phyloP scores from a whole-genome alignment of 768 basidiomycete species.

The Mycena crocata region DNA sequence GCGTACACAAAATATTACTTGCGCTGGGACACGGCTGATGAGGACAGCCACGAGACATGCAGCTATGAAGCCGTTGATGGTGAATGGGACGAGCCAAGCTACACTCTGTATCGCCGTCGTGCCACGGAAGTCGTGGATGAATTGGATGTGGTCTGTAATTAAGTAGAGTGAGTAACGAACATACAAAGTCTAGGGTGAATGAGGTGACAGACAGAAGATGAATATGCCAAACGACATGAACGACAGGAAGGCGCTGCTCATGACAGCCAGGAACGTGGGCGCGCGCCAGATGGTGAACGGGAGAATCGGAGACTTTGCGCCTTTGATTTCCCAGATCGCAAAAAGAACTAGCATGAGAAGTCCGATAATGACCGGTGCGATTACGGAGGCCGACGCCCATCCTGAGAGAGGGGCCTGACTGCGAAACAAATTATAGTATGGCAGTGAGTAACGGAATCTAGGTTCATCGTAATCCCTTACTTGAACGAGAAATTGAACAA shows the following conservation, averaged over 20 bases:
- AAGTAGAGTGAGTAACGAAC: background rate
- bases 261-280: slow-evolving; percentile 19
- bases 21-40: slow-evolving; percentile 10
- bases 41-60: slow-evolving; percentile 14
- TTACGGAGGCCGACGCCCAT: slow-evolving; percentile 12
- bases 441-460: background rate
- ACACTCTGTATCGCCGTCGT: slow-evolving; percentile 3
- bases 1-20: slow-evolving; percentile 13
- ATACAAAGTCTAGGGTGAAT: background rate
- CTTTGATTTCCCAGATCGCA: slow-evolving; percentile 17
- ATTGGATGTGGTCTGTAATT: slow-evolving; percentile 9
- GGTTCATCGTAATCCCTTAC: background rate
- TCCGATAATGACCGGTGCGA: slow-evolving; percentile 7
- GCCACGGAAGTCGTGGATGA: slow-evolving; percentile 15
- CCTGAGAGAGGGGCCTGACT: slow-evolving; percentile 12
- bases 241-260: slow-evolving; percentile 7
- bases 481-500: slow-evolving; percentile 20
- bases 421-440: background rate
- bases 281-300: slow-evolving; percentile 16
- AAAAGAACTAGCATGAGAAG: slow-evolving; percentile 4
- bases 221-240: slow-evolving; percentile 22
- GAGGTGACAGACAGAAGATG: slow-evolving; percentile 8
- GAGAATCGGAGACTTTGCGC: slow-evolving; percentile 13
- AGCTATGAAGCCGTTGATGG: slow-evolving; percentile 16
- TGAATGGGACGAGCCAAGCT: slow-evolving; percentile 14